phyloP scores from a whole-genome alignment of 2,329 filamentous ascomycete species.

The Septoria petroselini region DNA sequence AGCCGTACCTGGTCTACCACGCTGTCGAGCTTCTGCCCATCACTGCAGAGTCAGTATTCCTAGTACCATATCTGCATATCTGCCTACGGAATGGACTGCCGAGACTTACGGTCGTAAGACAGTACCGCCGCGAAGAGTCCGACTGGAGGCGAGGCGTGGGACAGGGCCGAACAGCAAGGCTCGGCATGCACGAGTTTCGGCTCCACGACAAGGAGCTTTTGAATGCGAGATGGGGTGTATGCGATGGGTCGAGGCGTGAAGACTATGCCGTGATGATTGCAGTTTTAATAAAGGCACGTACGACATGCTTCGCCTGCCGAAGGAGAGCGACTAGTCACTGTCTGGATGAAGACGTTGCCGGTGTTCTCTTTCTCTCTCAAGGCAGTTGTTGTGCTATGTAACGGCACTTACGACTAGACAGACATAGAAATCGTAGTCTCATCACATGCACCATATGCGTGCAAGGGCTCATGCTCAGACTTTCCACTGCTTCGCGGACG shows the following conservation, averaged over 20 bases:
- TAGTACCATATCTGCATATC: too few relatives aligned
- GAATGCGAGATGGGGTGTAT: background rate
- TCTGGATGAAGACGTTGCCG: too few relatives aligned
- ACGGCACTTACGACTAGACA: too few relatives aligned
- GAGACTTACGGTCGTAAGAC: background rate
- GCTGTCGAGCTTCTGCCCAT: slow-evolving; percentile 52
- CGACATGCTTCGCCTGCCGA: background rate
- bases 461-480: too few relatives aligned
- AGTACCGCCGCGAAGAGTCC: background rate
- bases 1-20: slow-evolving; percentile 45
- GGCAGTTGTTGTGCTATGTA: too few relatives aligned
- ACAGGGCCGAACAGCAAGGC: too few relatives aligned
- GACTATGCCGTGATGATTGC: background rate
- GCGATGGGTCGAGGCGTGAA: background rate
- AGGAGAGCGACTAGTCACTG: too few relatives aligned
- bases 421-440: too few relatives aligned
- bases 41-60: slow-evolving; percentile 40
- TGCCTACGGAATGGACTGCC: too few relatives aligned
- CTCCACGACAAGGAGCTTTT: background rate
- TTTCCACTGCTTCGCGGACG: too few relatives aligned
- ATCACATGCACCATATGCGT: too few relatives aligned
- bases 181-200: background rate
- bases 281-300: background rate
- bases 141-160: background rate
- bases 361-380: too few relatives aligned